phyloP scores from a whole-genome alignment of 225 moss, liverwort and hornwort species.

The Pseudisothecium myosuroides region DNA sequence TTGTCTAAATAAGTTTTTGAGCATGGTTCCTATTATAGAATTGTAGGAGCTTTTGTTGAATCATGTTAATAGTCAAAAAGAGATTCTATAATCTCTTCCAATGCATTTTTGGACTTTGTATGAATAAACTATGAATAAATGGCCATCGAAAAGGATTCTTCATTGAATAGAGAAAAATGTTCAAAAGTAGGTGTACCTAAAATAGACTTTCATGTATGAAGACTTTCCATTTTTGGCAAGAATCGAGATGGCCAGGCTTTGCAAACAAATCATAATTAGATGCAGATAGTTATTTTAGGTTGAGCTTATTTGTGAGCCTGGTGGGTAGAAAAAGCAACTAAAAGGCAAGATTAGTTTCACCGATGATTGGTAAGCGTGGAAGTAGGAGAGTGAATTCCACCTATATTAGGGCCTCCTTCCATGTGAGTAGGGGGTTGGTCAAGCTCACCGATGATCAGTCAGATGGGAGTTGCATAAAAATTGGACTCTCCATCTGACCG shows the following conservation, averaged over 20 bases:
- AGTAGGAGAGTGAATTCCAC: too few relatives aligned
- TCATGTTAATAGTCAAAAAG: too few relatives aligned
- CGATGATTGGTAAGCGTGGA: too few relatives aligned
- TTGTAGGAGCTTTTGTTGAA: neutral
- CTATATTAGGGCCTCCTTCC: too few relatives aligned
- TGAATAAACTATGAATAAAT: neutral
- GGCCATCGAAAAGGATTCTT: accelerated
- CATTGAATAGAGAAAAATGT: neutral
- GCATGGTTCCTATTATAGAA: neutral
- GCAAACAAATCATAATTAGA: too few relatives aligned
- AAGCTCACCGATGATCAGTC: too few relatives aligned
- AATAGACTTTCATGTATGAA: neutral
- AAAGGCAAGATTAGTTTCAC: too few relatives aligned
- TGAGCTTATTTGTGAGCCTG: too few relatives aligned
- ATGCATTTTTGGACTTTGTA: neutral
- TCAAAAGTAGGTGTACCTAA: neutral
- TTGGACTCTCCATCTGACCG: too few relatives aligned
- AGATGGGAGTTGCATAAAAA: too few relatives aligned
- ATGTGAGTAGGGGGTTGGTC: too few relatives aligned
- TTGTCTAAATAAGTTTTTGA: neutral
- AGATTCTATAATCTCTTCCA: neutral
- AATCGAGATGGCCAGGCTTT: neutral
- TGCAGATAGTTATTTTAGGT: neutral
- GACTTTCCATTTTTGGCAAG: neutral
- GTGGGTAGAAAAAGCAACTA: too few relatives aligned